Conservation (phyloP, 2,329 filamentous ascomycete species). For the Apiospora malaysiana region DNA sequence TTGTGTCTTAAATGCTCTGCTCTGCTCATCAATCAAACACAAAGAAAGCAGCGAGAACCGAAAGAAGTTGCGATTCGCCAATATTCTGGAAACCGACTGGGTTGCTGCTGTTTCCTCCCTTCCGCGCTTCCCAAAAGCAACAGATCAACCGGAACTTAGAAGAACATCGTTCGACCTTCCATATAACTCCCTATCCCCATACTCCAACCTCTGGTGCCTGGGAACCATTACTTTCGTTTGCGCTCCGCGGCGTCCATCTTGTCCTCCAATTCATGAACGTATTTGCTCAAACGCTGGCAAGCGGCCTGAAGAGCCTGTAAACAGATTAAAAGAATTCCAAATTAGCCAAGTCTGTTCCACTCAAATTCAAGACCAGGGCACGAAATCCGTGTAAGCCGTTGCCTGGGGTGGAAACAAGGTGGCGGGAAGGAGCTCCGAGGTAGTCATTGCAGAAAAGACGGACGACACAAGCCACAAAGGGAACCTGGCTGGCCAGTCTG, state of each 20-base stretch:
- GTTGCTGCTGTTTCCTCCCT: background rate
- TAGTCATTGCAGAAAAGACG: background rate
- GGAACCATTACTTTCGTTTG: conserved; percentile 66
- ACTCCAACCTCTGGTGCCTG: background rate
- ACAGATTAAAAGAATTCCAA: background rate
- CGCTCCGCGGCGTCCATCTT: conserved; percentile 70
- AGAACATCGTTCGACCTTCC: background rate
- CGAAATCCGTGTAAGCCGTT: background rate
- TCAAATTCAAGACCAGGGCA: background rate
- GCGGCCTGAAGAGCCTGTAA: conserved; percentile 82
- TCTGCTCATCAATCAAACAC: background rate
- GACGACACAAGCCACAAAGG: background rate
- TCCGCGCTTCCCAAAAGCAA: background rate
- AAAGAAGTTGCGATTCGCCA: background rate
- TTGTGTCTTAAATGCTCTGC: background rate
- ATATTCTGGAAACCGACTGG: background rate
- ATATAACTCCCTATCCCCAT: background rate
- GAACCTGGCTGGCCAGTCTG: background rate
- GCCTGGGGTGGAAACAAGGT: background rate
- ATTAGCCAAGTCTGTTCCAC: conserved; percentile 12
- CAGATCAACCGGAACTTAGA: background rate
- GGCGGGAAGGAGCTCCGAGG: background rate
- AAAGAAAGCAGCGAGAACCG: background rate
- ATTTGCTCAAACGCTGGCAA: conserved; percentile 83
- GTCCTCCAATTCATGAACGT: conserved; percentile 82